These are phyloP conservation scores for Exophiala spinifera DNA, from an alignment of 2,329 filamentous ascomycete genomes.

Conservation along the genomic window DNA sequence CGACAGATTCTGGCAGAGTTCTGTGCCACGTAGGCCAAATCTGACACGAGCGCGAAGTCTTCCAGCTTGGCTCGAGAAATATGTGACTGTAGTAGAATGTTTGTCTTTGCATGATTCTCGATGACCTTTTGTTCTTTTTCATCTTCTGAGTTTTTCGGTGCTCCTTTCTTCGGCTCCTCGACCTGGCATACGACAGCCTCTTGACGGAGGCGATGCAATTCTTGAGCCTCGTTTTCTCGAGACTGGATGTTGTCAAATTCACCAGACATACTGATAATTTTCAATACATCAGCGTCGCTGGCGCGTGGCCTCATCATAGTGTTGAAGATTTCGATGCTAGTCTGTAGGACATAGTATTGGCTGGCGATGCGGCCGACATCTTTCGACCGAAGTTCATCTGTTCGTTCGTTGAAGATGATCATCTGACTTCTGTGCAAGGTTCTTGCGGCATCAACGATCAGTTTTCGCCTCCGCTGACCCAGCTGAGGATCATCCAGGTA, in stretches of 20 bases:
- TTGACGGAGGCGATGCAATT: slow-evolving; percentile 70
- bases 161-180: slow-evolving; percentile 61
- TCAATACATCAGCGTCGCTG: slow-evolving; percentile 86
- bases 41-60: slow-evolving; percentile 89
- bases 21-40: slow-evolving; percentile 91
- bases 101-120: slow-evolving; percentile 83
- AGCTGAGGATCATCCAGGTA: slow-evolving; percentile 82
- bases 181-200: slow-evolving; percentile 75
- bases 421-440: slow-evolving; percentile 92
- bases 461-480: slow-evolving; percentile 76
- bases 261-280: slow-evolving; percentile 96
- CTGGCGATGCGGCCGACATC: slow-evolving; percentile 95
- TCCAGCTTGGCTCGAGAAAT: slow-evolving; percentile 85
- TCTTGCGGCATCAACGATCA: slow-evolving; percentile 83
- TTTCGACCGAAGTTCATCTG: slow-evolving; percentile 88
- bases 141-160: slow-evolving; percentile 58
- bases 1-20: slow-evolving; percentile 93
- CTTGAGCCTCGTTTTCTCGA: slow-evolving; percentile 83
- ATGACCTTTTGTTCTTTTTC: slow-evolving; percentile 68
- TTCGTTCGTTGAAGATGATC: slow-evolving; percentile 96
- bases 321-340: slow-evolving; percentile 95
- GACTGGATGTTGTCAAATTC: slow-evolving; percentile 98
- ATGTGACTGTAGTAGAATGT: slow-evolving; percentile 89
- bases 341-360: slow-evolving; percentile 92
- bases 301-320: slow-evolving; percentile 82